Base-by-base conservation (phyloP, 768 basidiomycete species). In the Naganishia vaughanmartiniae region DNA sequence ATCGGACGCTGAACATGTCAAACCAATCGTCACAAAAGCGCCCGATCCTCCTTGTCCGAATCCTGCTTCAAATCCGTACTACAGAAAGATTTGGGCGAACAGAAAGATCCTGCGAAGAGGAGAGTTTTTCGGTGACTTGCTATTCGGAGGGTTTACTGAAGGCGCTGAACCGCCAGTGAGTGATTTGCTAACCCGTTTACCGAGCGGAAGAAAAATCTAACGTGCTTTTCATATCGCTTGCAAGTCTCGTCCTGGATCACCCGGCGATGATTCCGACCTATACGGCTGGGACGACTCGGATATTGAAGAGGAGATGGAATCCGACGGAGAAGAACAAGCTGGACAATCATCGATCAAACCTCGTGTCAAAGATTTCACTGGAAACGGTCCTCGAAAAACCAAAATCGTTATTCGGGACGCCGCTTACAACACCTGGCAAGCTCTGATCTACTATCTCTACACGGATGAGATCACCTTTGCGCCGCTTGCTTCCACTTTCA, bases 401-500 rank as follows among this genome's bases (percentile, higher is more conserved):
- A 83, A 81, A 34, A 85, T 88, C 24, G 78, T 87, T 39, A 83
- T 89, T 21, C 79, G 82, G 42, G 88, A 88, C 73, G 86, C 86
- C 0, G 84, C 88, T 21, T 88, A 87, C 79, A 78, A 84, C 28
- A 89, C 88, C 0, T 89, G 87, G 79, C 85, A 83, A 72, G 87
- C 87, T 0, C 83, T 88, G 31, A 82, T 93, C 15, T 92, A 91
- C 81, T 93, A 91, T 80, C 83, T 93, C 30, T 94, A 93, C 78
- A 93, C 92, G 19, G 90, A 92, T 75, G 85, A 85, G 31, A 89
- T 93, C 73, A 85, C 88, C 33, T 93, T 93, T 73, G 90, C 92
- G 0, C 92, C 92, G 0, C 82, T 93, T 21, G 76, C 14, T 78
- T 81, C 67, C 73, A 7, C 85, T 87, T 36, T 63, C 30, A 36